These are phyloP conservation scores for Globisporangium takayamanum DNA, from an alignment of 352 stramenopile genomes.

Conservation along the genomic window DNA sequence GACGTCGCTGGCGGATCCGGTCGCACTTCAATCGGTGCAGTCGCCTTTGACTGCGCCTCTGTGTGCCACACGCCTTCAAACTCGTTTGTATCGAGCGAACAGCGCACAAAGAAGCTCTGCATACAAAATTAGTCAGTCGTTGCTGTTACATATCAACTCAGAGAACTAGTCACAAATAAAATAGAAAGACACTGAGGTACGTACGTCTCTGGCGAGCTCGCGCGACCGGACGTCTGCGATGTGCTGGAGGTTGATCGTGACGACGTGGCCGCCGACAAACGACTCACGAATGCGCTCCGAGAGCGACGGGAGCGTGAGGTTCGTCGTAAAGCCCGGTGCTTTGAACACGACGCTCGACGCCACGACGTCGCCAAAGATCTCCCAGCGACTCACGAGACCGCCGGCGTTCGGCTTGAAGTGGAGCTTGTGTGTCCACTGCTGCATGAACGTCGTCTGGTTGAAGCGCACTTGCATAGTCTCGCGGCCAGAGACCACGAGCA, in stretches of 20 bases:
- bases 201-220: slow-evolving; percentile 50
- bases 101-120: slow-evolving; percentile 76
- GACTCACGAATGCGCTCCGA: slow-evolving; percentile 80
- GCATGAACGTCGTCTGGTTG: slow-evolving; percentile 82
- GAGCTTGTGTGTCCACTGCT: slow-evolving; percentile 83
- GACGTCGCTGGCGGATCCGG: neutral
- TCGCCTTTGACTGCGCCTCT: slow-evolving; percentile 60
- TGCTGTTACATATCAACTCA: neutral
- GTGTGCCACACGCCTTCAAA: slow-evolving; percentile 83
- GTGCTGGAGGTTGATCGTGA: slow-evolving; percentile 61
- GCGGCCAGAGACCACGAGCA: slow-evolving; percentile 64
- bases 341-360: slow-evolving; percentile 86
- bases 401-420: slow-evolving; percentile 61
- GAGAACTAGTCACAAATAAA: neutral
- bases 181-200: slow-evolving; percentile 3
- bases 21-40: slow-evolving; percentile 28
- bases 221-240: slow-evolving; percentile 57
- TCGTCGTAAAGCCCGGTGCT: slow-evolving; percentile 64
- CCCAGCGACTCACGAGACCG: slow-evolving; percentile 60
- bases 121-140: neutral
- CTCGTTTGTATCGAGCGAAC: slow-evolving; percentile 78
- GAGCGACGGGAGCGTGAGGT: slow-evolving; percentile 70
- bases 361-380: slow-evolving; percentile 83
- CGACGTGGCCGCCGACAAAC: slow-evolving; percentile 74
- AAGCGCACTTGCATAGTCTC: slow-evolving; percentile 82